Base-by-base conservation (phyloP, 306 rosid genomes). In the Leucaena leucocephala region DNA sequence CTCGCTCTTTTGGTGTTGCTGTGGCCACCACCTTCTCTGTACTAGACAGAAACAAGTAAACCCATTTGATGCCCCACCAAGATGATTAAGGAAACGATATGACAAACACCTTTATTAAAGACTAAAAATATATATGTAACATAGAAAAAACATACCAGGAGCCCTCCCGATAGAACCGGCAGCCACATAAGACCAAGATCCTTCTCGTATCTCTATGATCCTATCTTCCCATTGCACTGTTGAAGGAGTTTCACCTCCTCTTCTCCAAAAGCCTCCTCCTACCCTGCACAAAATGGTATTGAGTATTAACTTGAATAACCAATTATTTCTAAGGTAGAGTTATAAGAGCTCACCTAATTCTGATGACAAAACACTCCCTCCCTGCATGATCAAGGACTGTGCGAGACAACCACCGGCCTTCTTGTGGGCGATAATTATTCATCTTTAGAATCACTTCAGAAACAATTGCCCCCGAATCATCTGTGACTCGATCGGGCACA, bases 371-470 rank as follows among this genome's bases (percentile, higher is more conserved):
- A 64, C 97, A 94, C 87, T 91, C 98, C 78, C 97, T 89, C 79
- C 98, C 97, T 35, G 92, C 90, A 84, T 94, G 97, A 83, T 94
- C 98, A 77, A 94, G 97, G 72, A 91, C 98, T 1, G 97, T 91
- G 68, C 94, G 95, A 71, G 97, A 91, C 82, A 94, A 76, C 98
- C 98, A 92, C 80, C 97, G 91, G 21, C 98, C 98, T 90, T 94
- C 97, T 85, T 94, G 97, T 27, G 98, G 97, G 71, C 39, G 97
- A 84, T 91, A 91, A 57, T 84, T 87, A 80, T 90, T 94, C 95
- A 94, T 84, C 72, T 81, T 89, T 38, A 94, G 90, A 90, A 92
- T 88, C 79, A 91, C 89, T 75, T 91, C 97, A 0, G 97, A 94
- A 77, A 94, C 83, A 97, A 91, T 94, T 14, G 92, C 94, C 65